A percentile compares a stretch with the other conserved stretches of the same genome.
Conservation (phyloP, 163 green algal species). For the Scenedesmus sp. region DNA sequence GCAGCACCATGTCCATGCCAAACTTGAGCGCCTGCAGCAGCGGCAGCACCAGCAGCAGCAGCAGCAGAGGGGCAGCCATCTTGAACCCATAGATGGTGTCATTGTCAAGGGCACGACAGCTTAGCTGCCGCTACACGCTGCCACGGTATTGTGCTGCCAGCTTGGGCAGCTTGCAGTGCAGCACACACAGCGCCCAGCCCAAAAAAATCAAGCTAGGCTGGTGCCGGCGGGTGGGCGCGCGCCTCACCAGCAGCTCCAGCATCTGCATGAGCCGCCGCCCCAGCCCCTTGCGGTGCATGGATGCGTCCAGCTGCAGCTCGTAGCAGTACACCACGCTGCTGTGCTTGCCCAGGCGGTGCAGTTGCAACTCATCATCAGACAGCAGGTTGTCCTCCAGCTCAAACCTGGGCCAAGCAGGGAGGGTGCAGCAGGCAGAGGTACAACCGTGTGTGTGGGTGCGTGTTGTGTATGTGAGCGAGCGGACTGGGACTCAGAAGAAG, state of each 20-base stretch:
- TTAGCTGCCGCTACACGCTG: neutral
- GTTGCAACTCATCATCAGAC: conserved; percentile 25
- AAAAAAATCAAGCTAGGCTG: no score
- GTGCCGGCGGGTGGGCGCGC: no score
- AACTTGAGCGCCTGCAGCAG: conserved; percentile 42
- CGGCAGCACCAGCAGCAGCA: neutral
- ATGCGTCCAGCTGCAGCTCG: conserved; percentile 72
- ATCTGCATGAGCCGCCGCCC: conserved; percentile 72
- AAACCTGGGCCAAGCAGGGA: conserved; percentile 41
- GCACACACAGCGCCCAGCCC: neutral
- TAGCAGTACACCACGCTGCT: conserved; percentile 76
- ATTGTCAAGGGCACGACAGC: neutral
- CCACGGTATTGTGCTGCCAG: no score
- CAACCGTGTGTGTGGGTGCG: neutral
- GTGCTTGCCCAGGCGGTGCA: neutral
- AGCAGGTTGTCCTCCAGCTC: conserved; percentile 57
- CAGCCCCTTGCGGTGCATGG: conserved; percentile 69
- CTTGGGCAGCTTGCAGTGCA: neutral
- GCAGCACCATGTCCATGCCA: conserved; percentile 46
- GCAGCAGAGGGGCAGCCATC: neutral
- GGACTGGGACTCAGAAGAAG: no score
- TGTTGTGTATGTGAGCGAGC: no score
- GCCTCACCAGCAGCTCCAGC: conserved; percentile 69
- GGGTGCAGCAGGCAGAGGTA: neutral
- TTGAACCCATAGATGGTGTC: no score